Base-by-base conservation (phyloP, 2,329 filamentous ascomycete species). In the Blumeriella jaapii region DNA sequence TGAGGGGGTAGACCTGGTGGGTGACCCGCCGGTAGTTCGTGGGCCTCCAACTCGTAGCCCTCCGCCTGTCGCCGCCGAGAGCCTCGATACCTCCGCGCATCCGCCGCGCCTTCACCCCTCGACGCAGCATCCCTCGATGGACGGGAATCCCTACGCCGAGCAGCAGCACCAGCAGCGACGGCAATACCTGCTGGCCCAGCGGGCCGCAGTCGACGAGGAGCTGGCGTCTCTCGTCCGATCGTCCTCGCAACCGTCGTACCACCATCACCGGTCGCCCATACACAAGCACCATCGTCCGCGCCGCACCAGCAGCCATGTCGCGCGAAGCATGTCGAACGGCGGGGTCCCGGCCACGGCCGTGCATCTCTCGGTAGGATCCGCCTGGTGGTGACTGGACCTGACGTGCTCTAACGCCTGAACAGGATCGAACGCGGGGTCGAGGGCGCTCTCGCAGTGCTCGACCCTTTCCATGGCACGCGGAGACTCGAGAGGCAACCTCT, bases 391-490 rank as follows among this genome's bases (percentile, higher is more conserved):
- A 31, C 31, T 25, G 14, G 42, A 18, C 39, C 34, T 42, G 14
- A 37, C 17, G 35, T 38, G 27, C 31, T 13, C 48, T 49, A 51
- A 52, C 42, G 15, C 35, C 34, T 24, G 41, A 34, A 16, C 45
- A 55, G 52, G 51, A 52, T 27, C 46, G 49, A 27, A 46, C 38
- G 7, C 46, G 48, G 31, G 41, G 24, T 33, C 36, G 28, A 38
- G 52, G 38, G 42, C 47, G 11, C 41, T 51, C 9, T 55, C 53
- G 5, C 51, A 54, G 38, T 48, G 41, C 18, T 52, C 53, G 3
- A 47, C 49, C 32, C 42, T 50, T 13, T 34, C 43, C 2, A 55
- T 55, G 53, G 41, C 47, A 26, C 46, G 53, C 23, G 44, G 37
- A 3, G 48, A 42, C 19, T 55, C 52, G 12, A 50, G 39, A 40